A percentile compares a stretch with the other conserved stretches of the same genome.
Conservation (phyloP, 176 grass and related monocot species). For the Echinochloa phyllopogon region DNA sequence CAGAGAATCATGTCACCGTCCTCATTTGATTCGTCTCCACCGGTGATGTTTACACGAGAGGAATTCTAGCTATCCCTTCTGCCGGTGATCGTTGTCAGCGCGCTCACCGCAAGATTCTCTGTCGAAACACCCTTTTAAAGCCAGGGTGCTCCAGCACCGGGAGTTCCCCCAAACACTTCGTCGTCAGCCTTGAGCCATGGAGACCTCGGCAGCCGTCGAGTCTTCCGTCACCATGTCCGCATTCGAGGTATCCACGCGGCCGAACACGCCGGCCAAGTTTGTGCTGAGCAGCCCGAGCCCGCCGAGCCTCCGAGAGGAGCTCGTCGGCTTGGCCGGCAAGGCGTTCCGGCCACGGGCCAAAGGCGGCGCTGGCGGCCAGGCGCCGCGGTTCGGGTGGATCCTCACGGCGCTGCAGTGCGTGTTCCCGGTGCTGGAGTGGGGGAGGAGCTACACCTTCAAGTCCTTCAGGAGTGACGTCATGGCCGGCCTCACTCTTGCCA, state of each 20-base stretch:
- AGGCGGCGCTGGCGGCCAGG: not conserved
- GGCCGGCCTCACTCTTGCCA: slow-evolving; percentile 92
- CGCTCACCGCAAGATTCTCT: slow-evolving; percentile 34
- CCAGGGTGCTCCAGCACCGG: not conserved
- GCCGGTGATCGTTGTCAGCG: slow-evolving; percentile 18
- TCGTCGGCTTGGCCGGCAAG: slow-evolving; percentile 46
- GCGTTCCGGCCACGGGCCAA: slow-evolving; percentile 38
- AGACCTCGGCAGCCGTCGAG: slow-evolving; percentile 19
- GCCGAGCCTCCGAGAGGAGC: slow-evolving; percentile 57
- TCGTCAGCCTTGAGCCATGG: not conserved
- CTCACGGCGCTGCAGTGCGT: slow-evolving; percentile 59
- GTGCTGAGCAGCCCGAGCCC: slow-evolving; percentile 54
- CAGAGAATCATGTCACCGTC: slow-evolving; percentile 33
- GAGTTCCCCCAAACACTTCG: slow-evolving; percentile 89
- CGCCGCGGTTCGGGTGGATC: slow-evolving; percentile 28
- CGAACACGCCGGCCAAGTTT: slow-evolving; percentile 35
- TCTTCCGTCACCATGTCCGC: slow-evolving; percentile 14
- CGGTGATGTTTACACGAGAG: slow-evolving; percentile 44
- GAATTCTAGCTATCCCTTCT: not conserved
- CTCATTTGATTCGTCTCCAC: not conserved
- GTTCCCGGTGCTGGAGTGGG: slow-evolving; percentile 92
- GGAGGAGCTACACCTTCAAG: slow-evolving; percentile 72
- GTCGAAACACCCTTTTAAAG: slow-evolving; percentile 40
- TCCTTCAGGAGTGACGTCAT: slow-evolving; percentile 82
- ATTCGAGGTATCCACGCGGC: slow-evolving; percentile 46